Evolutionary conservation across 1,139 yeast genomes (phyloP).

Genomic region (Taphrina confusa): DNA sequence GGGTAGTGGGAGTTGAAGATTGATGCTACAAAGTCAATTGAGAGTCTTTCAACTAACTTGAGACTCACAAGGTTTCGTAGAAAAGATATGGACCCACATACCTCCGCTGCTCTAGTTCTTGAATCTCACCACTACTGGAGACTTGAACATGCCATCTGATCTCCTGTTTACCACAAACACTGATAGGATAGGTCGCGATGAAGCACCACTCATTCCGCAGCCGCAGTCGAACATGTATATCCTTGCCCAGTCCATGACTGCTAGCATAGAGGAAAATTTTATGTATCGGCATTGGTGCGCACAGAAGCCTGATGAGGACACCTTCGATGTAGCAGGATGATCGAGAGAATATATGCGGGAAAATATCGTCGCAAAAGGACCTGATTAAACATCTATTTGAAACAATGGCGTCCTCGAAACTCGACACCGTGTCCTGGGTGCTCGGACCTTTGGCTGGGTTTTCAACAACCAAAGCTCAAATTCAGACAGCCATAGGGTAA

Average conservation of each 20-base stretch:
- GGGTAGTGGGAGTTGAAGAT: neutral
- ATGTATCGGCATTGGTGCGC: neutral
- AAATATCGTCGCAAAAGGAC: no score
- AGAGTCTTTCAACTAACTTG: no score
- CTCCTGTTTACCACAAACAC: conserved; percentile 3
- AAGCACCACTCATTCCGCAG: conserved; percentile 3
- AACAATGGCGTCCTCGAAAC: no score
- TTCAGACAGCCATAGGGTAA: no score
- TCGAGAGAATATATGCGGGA: no score
- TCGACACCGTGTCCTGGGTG: no score
- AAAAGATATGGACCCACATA: neutral
- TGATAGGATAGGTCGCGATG: neutral
- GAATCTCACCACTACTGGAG: neutral
- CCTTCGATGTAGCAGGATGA: no score
- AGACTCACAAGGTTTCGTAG: conserved; percentile 4
- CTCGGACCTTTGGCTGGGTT: no score
- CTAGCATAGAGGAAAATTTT: conserved; percentile 6
- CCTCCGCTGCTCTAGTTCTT: conserved; percentile 5
- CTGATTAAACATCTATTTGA: no score
- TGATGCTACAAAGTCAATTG: conserved; percentile 1
- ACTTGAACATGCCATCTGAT: neutral
- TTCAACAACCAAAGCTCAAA: no score
- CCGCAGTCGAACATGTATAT: neutral
- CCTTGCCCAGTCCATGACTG: neutral
- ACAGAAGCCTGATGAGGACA: no score